Evolutionary conservation across 179 eudicot species (phyloP).

Genomic region (Gypsophila paniculata): DNA sequence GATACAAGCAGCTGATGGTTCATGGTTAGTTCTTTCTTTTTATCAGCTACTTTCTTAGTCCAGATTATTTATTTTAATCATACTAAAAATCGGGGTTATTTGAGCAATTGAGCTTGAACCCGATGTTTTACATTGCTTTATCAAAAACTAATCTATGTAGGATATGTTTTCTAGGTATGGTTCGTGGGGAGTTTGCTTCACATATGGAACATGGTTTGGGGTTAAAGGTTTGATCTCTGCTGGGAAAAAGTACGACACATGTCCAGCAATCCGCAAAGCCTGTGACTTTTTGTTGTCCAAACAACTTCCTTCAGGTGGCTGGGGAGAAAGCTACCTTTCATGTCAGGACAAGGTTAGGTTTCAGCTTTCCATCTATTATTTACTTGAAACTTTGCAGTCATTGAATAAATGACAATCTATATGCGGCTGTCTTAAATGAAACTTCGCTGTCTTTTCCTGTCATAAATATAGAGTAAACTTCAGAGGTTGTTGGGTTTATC

Average conservation of each 20-base stretch:
- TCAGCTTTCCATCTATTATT: neutral
- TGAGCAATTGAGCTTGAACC: conserved; percentile 2
- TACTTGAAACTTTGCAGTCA: neutral
- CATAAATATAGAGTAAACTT: too few relatives aligned
- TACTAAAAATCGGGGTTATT: neutral
- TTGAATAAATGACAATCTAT: neutral
- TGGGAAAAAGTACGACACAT: conserved; percentile 55
- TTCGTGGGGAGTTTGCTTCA: conserved; percentile 98
- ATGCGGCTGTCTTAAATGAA: too few relatives aligned
- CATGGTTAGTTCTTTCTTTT: conserved; percentile 61
- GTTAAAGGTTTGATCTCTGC: conserved; percentile 70
- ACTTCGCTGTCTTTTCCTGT: too few relatives aligned
- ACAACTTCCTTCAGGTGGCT: conserved; percentile 79
- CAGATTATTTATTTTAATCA: neutral
- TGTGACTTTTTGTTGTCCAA: conserved; percentile 81
- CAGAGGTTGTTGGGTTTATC: too few relatives aligned
- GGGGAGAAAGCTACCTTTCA: conserved; percentile 99
- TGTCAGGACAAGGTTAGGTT: conserved; percentile 71
- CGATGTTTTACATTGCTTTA: neutral
- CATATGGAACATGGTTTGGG: conserved; percentile 94
- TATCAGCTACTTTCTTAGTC: neutral
- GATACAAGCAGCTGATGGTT: conserved; percentile 81
- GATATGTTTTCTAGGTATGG: conserved; percentile 62
- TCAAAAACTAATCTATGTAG: neutral
- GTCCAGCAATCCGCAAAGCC: conserved; percentile 68